Percentiles rank a stretch among this genome's conserved stretches.
Conservation (phyloP, 108 stramenopile genomes). For the Conticribra guillardii region DNA sequence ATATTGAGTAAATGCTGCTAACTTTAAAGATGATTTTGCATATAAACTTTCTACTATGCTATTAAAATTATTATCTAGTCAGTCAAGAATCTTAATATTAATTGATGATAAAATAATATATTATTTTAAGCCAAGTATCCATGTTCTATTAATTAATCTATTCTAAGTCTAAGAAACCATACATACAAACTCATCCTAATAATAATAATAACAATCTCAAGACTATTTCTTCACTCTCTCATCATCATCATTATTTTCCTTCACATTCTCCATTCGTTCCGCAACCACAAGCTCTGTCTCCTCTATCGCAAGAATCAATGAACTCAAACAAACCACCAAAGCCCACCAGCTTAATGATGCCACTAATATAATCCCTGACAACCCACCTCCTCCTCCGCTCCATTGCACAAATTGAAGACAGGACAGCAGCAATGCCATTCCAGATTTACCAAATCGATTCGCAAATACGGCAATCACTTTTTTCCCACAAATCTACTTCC, state of each 20-base stretch:
- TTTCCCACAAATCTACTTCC: constrained; percentile 80
- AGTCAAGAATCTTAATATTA: too few species aligned
- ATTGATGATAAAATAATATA: too few species aligned
- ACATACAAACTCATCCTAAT: too few species aligned
- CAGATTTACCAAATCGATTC: constrained; percentile 86
- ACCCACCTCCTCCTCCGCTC: constrained; percentile 9
- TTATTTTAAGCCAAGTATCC: too few species aligned
- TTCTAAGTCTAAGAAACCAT: too few species aligned
- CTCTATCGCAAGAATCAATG: constrained; percentile 40
- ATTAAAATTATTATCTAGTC: too few species aligned
- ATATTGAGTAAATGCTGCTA: too few species aligned
- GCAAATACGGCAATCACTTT: constrained; percentile 91
- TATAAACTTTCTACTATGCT: too few species aligned
- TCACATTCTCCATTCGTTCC: constrained; percentile 32
- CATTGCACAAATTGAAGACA: constrained; percentile 65
- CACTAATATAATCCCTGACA: constrained; percentile 36
- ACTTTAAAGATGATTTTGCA: too few species aligned
- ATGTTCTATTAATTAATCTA: too few species aligned
- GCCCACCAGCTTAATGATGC: constrained; percentile 50
- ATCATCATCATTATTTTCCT: background rate
- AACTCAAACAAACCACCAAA: constrained; percentile 44
- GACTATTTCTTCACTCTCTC: background rate
- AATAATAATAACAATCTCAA: too few species aligned
- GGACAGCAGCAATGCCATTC: constrained; percentile 79
- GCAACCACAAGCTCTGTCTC: constrained; percentile 59